A percentile compares a stretch with the other conserved stretches of the same genome.
Evolutionary conservation across 345 rosid species (phyloP).

Genomic region (Salix udensis): DNA sequence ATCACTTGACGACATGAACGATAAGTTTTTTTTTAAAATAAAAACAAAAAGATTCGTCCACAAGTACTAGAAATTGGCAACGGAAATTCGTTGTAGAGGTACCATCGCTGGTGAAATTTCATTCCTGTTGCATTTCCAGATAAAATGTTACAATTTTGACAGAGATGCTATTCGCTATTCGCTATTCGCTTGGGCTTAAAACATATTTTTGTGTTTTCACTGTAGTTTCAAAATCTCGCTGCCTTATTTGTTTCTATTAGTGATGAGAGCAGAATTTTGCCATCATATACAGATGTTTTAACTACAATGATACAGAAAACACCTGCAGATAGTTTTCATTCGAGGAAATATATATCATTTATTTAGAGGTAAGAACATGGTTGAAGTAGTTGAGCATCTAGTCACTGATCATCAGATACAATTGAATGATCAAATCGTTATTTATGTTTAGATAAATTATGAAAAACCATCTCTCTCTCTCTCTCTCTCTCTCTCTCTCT

Average conservation of each 20-base stretch:
- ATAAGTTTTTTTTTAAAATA: background rate
- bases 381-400: constrained; percentile 27
- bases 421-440: background rate
- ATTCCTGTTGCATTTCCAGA: background rate
- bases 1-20: background rate
- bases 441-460: background rate
- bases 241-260: background rate
- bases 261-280: background rate
- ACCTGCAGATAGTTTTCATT: background rate
- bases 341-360: background rate
- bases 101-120: background rate
- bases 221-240: background rate
- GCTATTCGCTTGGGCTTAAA: background rate
- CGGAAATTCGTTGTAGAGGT: background rate
- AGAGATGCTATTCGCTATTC: background rate
- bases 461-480: background rate
- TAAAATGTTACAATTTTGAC: background rate
- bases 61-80: background rate
- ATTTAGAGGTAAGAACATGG: background rate
- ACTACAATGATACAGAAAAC: background rate
- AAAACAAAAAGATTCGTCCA: background rate
- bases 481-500: no score
- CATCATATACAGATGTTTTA: background rate
- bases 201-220: background rate
- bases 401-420: constrained; percentile 19